A percentile compares a stretch with the other conserved stretches of the same genome.
Conservation (phyloP, 164 flowering plant genomes). For the grape (Vitis vinifera) region ASM3070453v1 NC_081820.1:23993501-23994000, state of each 20-base stretch:
- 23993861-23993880: constrained; percentile 11
- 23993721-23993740: constrained; percentile 15
- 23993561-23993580: constrained; percentile 17
- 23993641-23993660: constrained; percentile 18
- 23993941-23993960: constrained; percentile 3
- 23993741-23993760: constrained; percentile 38
- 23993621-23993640: constrained; percentile 28
- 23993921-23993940: constrained; percentile 28
- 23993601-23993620: constrained; percentile 31
- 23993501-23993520: constrained; percentile 37
- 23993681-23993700: constrained; percentile 64
- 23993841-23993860: background rate
- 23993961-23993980: constrained; percentile 14
- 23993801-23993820: constrained; percentile 33
- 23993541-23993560: constrained; percentile 26
- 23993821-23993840: constrained; percentile 27
- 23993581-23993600: constrained; percentile 30
- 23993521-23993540: constrained; percentile 22
- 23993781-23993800: constrained; percentile 37
- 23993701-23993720: constrained; percentile 27
- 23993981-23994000: constrained; percentile 34
- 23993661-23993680: constrained; percentile 27
- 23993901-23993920: constrained; percentile 14
- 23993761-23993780: constrained; percentile 30
- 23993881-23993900: background rate